Conservation (phyloP, 495 filamentous ascomycete species). For the Penicillium longicatenatum region DNA sequence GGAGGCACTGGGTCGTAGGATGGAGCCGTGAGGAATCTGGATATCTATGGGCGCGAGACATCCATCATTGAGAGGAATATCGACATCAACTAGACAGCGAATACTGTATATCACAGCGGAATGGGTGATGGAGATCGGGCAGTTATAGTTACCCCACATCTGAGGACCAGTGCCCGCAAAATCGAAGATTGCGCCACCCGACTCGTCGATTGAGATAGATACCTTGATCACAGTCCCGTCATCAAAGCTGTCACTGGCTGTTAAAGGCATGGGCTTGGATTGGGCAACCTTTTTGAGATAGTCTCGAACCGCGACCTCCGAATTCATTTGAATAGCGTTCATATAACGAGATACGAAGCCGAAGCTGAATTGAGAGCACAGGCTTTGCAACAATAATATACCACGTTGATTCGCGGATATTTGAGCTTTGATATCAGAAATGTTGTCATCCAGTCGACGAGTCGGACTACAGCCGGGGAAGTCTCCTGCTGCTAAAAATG, state of each 20-base stretch:
- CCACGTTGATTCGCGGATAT: conserved; percentile 6
- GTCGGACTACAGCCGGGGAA: conserved; percentile 6
- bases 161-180: conserved; percentile 7
- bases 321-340: conserved; percentile 6
- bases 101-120: conserved; percentile 6
- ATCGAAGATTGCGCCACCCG: conserved; percentile 4
- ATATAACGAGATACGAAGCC: not conserved
- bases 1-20: conserved; percentile 6
- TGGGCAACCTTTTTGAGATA: conserved; percentile 1
- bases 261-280: not conserved
- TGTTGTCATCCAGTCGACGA: conserved; percentile 8
- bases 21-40: not conserved
- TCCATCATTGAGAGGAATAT: conserved; percentile 7
- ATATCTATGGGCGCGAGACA: conserved; percentile 7
- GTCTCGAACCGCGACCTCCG: not conserved
- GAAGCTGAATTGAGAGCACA: conserved; percentile 2
- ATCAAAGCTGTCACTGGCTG: conserved; percentile 5
- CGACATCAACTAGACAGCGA: conserved; percentile 3
- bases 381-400: not conserved
- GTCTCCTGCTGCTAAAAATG: conserved; percentile 4
- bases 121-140: conserved; percentile 6
- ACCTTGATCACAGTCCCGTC: conserved; percentile 7
- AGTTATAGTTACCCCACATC: conserved; percentile 10
- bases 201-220: conserved; percentile 5
- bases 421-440: conserved; percentile 4